Conservation (phyloP, 805 yeast species). For the Saccharomycopsis microspora region DNA sequence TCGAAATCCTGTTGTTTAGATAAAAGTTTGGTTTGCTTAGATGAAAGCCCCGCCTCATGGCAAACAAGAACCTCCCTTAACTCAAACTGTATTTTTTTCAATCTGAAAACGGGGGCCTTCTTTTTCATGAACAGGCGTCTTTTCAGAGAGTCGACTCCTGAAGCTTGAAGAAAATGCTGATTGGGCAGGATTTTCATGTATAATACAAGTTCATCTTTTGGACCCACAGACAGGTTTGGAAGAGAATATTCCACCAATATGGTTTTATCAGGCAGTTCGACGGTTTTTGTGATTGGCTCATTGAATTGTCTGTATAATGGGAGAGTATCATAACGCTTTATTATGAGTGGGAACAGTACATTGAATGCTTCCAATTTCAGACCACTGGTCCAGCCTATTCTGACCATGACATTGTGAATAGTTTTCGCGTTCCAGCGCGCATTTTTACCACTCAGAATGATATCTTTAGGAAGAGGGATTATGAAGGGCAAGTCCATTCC, state of each 20-base stretch:
- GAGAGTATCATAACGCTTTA: slow-evolving; percentile 44
- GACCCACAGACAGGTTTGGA: slow-evolving; percentile 47
- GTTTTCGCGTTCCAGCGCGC: slow-evolving; percentile 37
- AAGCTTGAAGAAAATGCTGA: slow-evolving; percentile 15
- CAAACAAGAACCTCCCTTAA: slow-evolving; percentile 43
- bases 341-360: slow-evolving; percentile 36
- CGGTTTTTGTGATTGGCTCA: slow-evolving; percentile 36
- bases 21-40: slow-evolving; percentile 34
- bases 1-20: slow-evolving; percentile 25
- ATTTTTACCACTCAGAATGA: slow-evolving; percentile 40
- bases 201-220: slow-evolving; percentile 36
- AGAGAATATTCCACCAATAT: slow-evolving; percentile 34
- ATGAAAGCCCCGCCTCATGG: slow-evolving; percentile 35
- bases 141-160: slow-evolving; percentile 12
- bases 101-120: slow-evolving; percentile 21
- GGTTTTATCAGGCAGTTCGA: slow-evolving; percentile 37
- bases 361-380: slow-evolving; percentile 13
- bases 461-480: slow-evolving; percentile 42
- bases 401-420: slow-evolving; percentile 32
- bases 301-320: slow-evolving; percentile 46
- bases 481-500: slow-evolving; percentile 52
- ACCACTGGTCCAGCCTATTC: slow-evolving; percentile 16
- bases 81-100: slow-evolving; percentile 36
- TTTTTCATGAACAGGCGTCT: slow-evolving; percentile 16
- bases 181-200: slow-evolving; percentile 32